A percentile compares a stretch with the other conserved stretches of the same genome.
Conservation (phyloP, 257 asterid genomes). For the Coffea eugenioides region DNA sequence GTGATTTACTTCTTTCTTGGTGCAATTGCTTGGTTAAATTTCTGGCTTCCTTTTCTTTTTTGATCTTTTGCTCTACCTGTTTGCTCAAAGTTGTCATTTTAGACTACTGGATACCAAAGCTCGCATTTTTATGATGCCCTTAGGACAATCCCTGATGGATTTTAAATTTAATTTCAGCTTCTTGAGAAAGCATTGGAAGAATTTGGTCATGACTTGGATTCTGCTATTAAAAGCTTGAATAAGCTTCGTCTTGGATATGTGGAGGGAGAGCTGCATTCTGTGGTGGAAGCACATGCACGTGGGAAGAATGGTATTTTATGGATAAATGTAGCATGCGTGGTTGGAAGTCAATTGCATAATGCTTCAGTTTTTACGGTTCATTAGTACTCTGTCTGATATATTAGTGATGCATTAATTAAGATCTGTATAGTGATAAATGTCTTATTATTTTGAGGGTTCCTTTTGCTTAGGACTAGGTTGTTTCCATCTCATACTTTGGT, state of each 20-base stretch:
- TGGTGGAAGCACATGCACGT: conserved; percentile 34
- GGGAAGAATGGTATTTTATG: conserved; percentile 36
- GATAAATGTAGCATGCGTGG: neutral
- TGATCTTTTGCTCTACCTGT: neutral
- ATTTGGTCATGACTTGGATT: conserved; percentile 51
- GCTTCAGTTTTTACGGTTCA: neutral
- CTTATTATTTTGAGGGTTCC: neutral
- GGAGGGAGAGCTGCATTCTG: conserved; percentile 32
- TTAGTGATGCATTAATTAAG: neutral
- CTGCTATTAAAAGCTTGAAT: conserved; percentile 51
- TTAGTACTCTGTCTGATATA: neutral
- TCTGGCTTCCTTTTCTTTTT: neutral
- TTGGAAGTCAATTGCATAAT: neutral
- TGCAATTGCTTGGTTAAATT: neutral
- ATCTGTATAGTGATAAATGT: neutral
- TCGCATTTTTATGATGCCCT: neutral
- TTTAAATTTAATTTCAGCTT: conserved; percentile 39
- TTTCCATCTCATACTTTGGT: neutral
- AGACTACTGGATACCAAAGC: neutral
- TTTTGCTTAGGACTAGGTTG: neutral
- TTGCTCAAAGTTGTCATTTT: neutral
- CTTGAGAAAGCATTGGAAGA: conserved; percentile 59
- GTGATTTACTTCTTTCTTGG: neutral
- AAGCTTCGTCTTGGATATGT: conserved; percentile 40
- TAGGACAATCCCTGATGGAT: conserved; percentile 14